Conservation (phyloP, 345 rosid species). For the Lumnitzera littorea region DNA sequence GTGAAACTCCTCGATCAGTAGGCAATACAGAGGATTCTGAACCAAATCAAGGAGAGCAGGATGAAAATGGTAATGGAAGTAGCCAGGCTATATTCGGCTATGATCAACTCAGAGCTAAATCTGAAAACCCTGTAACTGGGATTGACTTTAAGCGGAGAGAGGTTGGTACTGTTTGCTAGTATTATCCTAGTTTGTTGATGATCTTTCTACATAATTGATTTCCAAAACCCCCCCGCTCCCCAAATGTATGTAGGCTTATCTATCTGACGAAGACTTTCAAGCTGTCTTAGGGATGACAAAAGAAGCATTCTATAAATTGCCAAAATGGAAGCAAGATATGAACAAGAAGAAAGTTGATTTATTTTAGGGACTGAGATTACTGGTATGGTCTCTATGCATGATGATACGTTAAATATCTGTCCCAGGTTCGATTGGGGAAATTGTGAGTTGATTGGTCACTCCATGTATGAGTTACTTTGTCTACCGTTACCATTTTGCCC, state of each 20-base stretch:
- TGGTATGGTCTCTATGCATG: background rate
- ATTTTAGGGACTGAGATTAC: slow-evolving; percentile 32
- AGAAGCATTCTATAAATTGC: slow-evolving; percentile 72
- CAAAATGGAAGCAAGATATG: slow-evolving; percentile 97
- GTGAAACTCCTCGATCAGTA: slow-evolving; percentile 32
- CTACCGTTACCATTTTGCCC: slow-evolving; percentile 6
- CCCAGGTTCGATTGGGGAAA: background rate
- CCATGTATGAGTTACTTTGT: background rate
- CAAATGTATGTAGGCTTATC: slow-evolving; percentile 50
- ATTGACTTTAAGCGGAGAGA: slow-evolving; percentile 91
- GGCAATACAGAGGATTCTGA: slow-evolving; percentile 15
- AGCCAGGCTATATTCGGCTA: slow-evolving; percentile 54
- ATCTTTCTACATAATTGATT: slow-evolving; percentile 1
- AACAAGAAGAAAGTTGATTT: slow-evolving; percentile 78
- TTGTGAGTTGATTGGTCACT: slow-evolving; percentile 6
- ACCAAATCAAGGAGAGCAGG: slow-evolving; percentile 38
- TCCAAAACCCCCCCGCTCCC: background rate
- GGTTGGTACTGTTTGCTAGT: slow-evolving; percentile 36
- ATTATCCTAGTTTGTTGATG: background rate
- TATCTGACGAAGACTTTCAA: slow-evolving; percentile 77
- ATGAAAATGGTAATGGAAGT: slow-evolving; percentile 25
- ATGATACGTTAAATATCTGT: background rate
- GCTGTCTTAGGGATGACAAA: slow-evolving; percentile 61
- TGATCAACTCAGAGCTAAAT: slow-evolving; percentile 75
- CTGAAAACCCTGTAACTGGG: slow-evolving; percentile 82